These are phyloP conservation scores for Nicotiana rustica DNA, from an alignment of 305 asterid species.

Conservation along the genomic window DNA sequence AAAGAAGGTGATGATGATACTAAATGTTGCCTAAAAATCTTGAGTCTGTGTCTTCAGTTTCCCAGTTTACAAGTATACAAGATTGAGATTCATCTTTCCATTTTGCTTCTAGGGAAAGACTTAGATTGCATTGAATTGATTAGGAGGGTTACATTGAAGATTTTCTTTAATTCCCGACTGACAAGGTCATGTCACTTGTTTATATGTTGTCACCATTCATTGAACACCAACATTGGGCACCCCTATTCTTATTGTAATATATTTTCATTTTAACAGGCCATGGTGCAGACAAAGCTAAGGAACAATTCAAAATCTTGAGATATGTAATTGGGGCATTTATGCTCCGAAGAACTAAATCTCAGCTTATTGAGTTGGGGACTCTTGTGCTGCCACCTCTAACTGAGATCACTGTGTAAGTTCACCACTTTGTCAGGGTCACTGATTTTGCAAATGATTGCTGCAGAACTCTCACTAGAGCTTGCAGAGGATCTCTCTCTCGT, in stretches of 20 bases:
- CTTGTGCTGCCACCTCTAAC: conserved; percentile 86
- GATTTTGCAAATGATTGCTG: conserved; percentile 17
- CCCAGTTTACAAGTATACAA: conserved; percentile 22
- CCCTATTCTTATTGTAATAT: conserved; percentile 29
- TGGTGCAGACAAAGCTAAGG: conserved; percentile 61
- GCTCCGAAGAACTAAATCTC: conserved; percentile 95
- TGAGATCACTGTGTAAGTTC: conserved; percentile 88
- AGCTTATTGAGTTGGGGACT: conserved; percentile 78
- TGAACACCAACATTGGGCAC: not conserved
- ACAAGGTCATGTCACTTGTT: not conserved
- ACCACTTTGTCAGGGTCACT: conserved; percentile 12
- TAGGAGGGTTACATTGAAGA: not conserved
- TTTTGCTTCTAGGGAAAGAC: not conserved
- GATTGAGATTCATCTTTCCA: conserved; percentile 24
- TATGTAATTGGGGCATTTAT: conserved; percentile 84
- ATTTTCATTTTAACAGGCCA: conserved; percentile 53
- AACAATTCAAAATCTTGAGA: conserved; percentile 70
- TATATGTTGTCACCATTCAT: not conserved
- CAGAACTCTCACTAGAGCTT: conserved; percentile 17
- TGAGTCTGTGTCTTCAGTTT: conserved; percentile 15
- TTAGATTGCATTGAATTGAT: too few relatives aligned
- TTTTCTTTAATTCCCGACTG: conserved; percentile 5
- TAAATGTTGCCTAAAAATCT: not conserved
- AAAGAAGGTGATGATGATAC: conserved; percentile 11
- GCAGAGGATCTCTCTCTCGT: not conserved